Base-by-base conservation (phyloP, 139 green algal species). In the Haematococcus lacustris region DNA sequence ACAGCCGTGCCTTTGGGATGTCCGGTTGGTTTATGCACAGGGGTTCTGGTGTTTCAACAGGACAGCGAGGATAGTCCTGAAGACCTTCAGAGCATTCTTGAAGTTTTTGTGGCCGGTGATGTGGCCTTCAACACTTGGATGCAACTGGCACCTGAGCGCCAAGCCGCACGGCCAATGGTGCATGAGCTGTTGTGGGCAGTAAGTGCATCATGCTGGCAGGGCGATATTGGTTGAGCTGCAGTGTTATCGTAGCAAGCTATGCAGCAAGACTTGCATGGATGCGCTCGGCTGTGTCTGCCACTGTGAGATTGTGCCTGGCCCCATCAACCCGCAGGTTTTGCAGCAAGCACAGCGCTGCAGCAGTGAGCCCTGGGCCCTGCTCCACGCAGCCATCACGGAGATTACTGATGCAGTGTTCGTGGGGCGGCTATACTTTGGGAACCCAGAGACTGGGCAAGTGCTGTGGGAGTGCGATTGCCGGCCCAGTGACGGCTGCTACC, bases 381-480 rank as follows among this genome's bases (percentile, higher is more conserved):
- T 89, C 51, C 76, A 83, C 0, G 85, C 89, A 13, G 86, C 86
- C 26, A 81, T 94, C 5, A 83, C 90, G 47, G 82, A 78, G 33
- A 75, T 92, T n/a, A 61, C 75, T 2, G 77, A 84, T 50, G 78
- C 83, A 25, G 78, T 83, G 33, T 91, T 83, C 67, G 72, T 87
- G 3, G 87, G 78, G 0, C 80, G 89, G 3, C 74, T 92, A 4
- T 94, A 89, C 74, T 94, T 94, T 70, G 89, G 53, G 30, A 30
- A 64, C 69, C 50, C 71, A 3, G 78, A 82, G 25, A 89, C 77
- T 0, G 82, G 84, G 6, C 35, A 80, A 34, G 81, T 88, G 17
- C 63, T 77, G 6, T 94, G 85, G 85, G 88, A 93, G 78, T 89
- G 78, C 63, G 89, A 94, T 71, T 90, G 87, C 80, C 77, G 89